Evolutionary conservation across 805 yeast species (phyloP).

Genomic region (Ogataea nitratoaversa): DNA sequence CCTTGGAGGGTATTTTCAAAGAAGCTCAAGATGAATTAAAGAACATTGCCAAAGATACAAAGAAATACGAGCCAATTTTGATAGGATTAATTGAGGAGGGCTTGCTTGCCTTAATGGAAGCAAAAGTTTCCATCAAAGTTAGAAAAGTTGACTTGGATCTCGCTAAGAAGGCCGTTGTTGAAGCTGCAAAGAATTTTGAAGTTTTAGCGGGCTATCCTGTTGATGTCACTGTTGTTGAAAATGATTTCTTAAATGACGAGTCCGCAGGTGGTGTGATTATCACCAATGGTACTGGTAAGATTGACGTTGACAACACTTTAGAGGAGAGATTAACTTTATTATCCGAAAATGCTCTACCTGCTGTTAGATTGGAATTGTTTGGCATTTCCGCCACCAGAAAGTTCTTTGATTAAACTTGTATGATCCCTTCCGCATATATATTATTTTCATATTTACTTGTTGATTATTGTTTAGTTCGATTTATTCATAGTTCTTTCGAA

Average conservation of each 20-base stretch:
- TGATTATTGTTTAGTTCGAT: not conserved
- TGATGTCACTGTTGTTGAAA: conserved; percentile 52
- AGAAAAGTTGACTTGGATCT: conserved; percentile 59
- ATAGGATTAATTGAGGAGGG: conserved; percentile 78
- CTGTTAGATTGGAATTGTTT: conserved; percentile 83
- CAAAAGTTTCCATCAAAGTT: conserved; percentile 57
- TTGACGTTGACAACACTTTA: conserved; percentile 86
- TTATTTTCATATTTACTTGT: conserved; percentile 1
- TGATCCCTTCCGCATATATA: conserved; percentile 1
- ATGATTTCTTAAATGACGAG: conserved; percentile 53
- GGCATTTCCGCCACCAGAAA: conserved; percentile 83
- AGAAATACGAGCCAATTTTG: conserved; percentile 64
- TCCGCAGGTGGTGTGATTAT: conserved; percentile 84
- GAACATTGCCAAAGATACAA: conserved; percentile 48
- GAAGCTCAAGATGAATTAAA: conserved; percentile 62
- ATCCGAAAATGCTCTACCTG: conserved; percentile 84
- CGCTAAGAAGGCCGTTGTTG: conserved; percentile 57
- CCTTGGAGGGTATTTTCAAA: conserved; percentile 69
- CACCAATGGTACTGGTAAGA: conserved; percentile 68
- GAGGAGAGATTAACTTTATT: conserved; percentile 88
- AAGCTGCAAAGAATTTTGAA: conserved; percentile 61
- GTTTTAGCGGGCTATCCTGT: conserved; percentile 56
- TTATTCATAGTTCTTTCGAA: not conserved
- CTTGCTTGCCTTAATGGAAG: conserved; percentile 68
- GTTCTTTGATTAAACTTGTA: conserved; percentile 65